Conservation (phyloP, 2,329 filamentous ascomycete genomes). For the Cordyceps militaris region DNA sequence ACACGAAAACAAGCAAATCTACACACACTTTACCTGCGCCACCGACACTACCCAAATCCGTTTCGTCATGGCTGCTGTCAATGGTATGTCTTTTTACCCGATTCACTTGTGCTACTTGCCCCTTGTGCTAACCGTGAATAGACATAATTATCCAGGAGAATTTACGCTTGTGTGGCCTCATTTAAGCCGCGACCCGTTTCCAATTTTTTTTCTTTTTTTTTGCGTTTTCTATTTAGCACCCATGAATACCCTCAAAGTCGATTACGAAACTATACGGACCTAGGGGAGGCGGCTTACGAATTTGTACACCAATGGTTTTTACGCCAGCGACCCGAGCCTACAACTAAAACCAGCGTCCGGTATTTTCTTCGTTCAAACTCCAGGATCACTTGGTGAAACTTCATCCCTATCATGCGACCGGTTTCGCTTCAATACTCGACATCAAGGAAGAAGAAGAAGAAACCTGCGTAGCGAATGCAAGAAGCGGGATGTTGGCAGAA, state of each 20-base stretch:
- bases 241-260: slow-evolving; percentile 18
- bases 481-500: background rate
- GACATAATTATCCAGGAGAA: slow-evolving; percentile 99
- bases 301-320: slow-evolving; percentile 5
- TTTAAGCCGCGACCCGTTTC: slow-evolving; percentile 50
- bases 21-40: slow-evolving; percentile 98
- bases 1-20: slow-evolving; percentile 99
- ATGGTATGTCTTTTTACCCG: slow-evolving; percentile 64
- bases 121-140: slow-evolving; percentile 27
- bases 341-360: slow-evolving; percentile 2
- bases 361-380: background rate
- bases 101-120: background rate
- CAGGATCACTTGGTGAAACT: background rate
- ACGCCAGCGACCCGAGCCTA: background rate
- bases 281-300: slow-evolving; percentile 13
- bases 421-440: background rate
- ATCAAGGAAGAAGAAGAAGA: background rate
- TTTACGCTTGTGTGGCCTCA: slow-evolving; percentile 90
- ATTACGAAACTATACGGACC: slow-evolving; percentile 14
- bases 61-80: slow-evolving; percentile 99
- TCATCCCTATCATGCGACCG: slow-evolving; percentile 3
- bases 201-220: slow-evolving; percentile 22
- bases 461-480: background rate
- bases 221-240: slow-evolving; percentile 20
- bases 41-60: slow-evolving; percentile 98